Evolutionary conservation across 345 rosid genomes (phyloP), one percentile per base, ranked within the genome.

Genomic region (Aquilaria malaccensis): DNA sequence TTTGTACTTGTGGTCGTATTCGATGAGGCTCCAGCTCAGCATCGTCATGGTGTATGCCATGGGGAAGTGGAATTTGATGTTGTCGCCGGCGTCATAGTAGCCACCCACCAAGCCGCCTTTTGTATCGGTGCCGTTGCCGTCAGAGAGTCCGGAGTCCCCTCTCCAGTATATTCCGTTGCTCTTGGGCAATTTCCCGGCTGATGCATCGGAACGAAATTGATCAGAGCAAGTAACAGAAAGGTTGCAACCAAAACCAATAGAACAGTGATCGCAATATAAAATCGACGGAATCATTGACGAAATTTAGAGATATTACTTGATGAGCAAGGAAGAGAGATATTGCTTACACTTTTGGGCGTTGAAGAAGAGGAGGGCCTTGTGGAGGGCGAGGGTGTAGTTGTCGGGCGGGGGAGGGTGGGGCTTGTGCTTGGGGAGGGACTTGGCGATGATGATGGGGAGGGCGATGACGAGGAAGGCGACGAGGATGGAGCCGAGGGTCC

Each of bases 11-110:
- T 86, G 85, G 12, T 56, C 68, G 77, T 91, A 91, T 65, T 91
- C 96, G 59, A 91, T 83, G 7, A 84, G 79, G 69, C 98, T 91
- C 98, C 98, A 91, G 70, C 98, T 91, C 29, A 91, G 74, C 96
- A 91, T 82, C 6, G 98, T 85, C 88, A 88, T 88, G 59, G 95
- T 68, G 64, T 71, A 91, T 22, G 98, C 81, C 96, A 88, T 86
- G 7, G 96, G 98, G 68, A 91, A 88, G 77, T 91, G 83, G 70
- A 84, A 91, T 78, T 91, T 91, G 30, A 32, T 52, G 53, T 81
- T 86, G 64, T 82, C 92, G 63, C 98, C 96, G 0, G 92, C 98
- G 37, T 91, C 96, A 57, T 91, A 91, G 52, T 86, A 91, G 0
- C 98, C 98, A 46, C 98, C 96, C 2, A 81, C 88, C 9, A 88